Evolutionary conservation across 2,329 filamentous ascomycete genomes (phyloP).

Genomic region (Pseudocercospora cruenta): DNA sequence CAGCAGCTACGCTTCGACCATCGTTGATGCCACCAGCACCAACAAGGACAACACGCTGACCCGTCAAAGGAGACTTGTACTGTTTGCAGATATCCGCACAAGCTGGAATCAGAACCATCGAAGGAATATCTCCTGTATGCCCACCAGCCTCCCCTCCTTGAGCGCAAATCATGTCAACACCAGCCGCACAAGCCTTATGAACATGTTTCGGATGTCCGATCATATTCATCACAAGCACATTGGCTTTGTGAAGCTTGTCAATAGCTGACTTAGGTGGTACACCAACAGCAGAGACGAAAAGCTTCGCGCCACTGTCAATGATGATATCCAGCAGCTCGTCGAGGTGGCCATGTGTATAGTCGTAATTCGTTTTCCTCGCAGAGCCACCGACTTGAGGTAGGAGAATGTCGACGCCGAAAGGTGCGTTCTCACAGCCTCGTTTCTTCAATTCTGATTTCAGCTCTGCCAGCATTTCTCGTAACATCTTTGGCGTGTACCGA

Average conservation of each 20-base stretch:
- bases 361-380: conserved; percentile 86
- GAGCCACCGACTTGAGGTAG: conserved; percentile 90
- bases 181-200: conserved; percentile 86
- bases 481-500: conserved; percentile 94
- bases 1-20: conserved; percentile 83
- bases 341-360: conserved; percentile 98
- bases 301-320: conserved; percentile 82
- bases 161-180: conserved; percentile 93
- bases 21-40: conserved; percentile 92
- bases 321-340: conserved; percentile 84
- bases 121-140: conserved; percentile 75
- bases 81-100: conserved; percentile 80
- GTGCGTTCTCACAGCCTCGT: conserved; percentile 70
- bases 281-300: conserved; percentile 96
- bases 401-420: conserved; percentile 89
- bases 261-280: conserved; percentile 82
- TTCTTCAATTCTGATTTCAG: conserved; percentile 82
- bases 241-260: conserved; percentile 81
- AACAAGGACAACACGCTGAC: conserved; percentile 82
- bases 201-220: conserved; percentile 98
- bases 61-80: conserved; percentile 82
- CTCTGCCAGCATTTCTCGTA: conserved; percentile 88
- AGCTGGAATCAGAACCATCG: conserved; percentile 84
- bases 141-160: conserved; percentile 96
- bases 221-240: conserved; percentile 99